Conservation (phyloP, 164 flowering plant genomes). For the Nymphaea thermarum region DNA sequence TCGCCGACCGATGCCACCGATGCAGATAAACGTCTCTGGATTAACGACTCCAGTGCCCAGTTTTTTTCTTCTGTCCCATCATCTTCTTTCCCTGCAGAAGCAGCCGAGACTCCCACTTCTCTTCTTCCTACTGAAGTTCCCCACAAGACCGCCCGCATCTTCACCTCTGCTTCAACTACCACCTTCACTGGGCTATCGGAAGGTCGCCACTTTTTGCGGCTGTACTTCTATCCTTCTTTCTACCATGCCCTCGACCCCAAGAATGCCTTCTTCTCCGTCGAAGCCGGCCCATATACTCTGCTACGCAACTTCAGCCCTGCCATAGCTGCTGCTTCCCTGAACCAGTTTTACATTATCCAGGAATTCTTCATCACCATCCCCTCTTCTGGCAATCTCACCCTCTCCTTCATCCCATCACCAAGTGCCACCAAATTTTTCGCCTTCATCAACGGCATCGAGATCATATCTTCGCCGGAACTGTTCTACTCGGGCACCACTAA, state of each 20-base stretch:
- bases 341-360: not conserved
- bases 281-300: slow-evolving; percentile 5
- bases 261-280: slow-evolving; percentile 44
- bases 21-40: slow-evolving; percentile 1
- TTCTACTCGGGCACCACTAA: not conserved
- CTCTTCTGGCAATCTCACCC: not conserved
- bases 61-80: slow-evolving; percentile 22
- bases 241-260: slow-evolving; percentile 13
- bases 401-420: slow-evolving; percentile 11
- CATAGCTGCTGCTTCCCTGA: not conserved
- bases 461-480: slow-evolving; percentile 11
- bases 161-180: slow-evolving; percentile 46
- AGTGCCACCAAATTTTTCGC: slow-evolving; percentile 4
- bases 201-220: slow-evolving; percentile 67
- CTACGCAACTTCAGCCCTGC: slow-evolving; percentile 7
- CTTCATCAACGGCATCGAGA: slow-evolving; percentile 17
- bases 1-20: not conserved
- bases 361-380: slow-evolving; percentile 6
- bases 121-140: slow-evolving; percentile 50
- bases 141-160: slow-evolving; percentile 67
- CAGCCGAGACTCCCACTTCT: slow-evolving; percentile 48
- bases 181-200: slow-evolving; percentile 43
- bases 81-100: slow-evolving; percentile 25
- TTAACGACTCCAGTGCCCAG: slow-evolving; percentile 16
- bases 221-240: slow-evolving; percentile 48